Base-by-base conservation (phyloP, 495 filamentous ascomycete species). In the Extremus antarcticus region DNA sequence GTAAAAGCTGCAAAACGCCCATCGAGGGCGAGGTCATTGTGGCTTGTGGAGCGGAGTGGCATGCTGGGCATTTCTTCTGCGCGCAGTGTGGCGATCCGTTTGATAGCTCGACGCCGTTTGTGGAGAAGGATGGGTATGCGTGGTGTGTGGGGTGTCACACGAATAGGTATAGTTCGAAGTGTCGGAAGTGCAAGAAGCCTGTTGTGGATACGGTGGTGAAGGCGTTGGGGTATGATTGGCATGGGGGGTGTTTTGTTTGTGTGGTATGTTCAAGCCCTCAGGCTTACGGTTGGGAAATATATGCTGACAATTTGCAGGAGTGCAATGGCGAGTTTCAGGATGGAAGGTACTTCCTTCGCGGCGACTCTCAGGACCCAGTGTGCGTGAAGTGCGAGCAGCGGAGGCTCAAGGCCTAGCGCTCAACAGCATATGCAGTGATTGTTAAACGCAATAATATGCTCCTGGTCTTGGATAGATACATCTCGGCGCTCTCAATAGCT, bases 61-160 rank as follows among this genome's bases (percentile, higher is more conserved):
- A 99, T 70, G 86, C 87, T 59, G 92, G 92, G 1, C 92, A 99
- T 73, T 99, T 99, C 75, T 99, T 97, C 78, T 99, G 92, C 66
- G 94, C 94, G 25, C 87, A 99, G 76, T 99, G 92, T 71, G 92
- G 92, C 58, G 92, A 99, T 77, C 89, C 90, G 17, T 96, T 96
- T 67, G 84, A 85, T 65, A 73, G 76, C 16, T 74, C 78, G 39
- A 90, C 82, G 50, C 89, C 90, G 47, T 92, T 95, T 67, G 92
- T 99, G 21, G 94, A 99, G 68, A 95, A 94, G 68, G 91, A 97
- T 60, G 91, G 91, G n/a, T 97, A 94, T 71, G 92, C 92, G 29
- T 99, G 94, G 94, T 99, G 92, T 68, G 79, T 97, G 16, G 74
- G 75, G 32, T 99, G 92, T 68, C 90, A 97, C 72, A 89, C 88